Base-by-base conservation (phyloP, 805 yeast species). In the Cyberlindnera maritima region DNA sequence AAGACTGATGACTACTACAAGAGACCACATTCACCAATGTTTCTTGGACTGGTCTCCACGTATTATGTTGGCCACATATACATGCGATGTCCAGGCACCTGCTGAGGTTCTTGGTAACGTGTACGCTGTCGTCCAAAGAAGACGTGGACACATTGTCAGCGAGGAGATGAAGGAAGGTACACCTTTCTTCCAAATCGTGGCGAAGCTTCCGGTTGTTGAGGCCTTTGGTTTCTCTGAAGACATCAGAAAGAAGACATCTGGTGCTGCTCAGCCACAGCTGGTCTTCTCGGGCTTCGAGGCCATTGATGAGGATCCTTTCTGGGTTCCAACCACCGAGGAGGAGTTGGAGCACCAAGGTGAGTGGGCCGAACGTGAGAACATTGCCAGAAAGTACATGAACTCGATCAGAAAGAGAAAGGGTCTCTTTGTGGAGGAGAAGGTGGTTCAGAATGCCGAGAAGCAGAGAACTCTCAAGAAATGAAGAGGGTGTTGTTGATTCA, bases 111-210 rank as follows among this genome's bases (percentile, higher is more conserved):
- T 94, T 43, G 99, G 99, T 36, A 89, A 88, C 62, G 98, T 94
- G 0, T 94, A 94, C 62, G 94, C 90, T 0, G 98, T 92, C 17
- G 88, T 94, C 20, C 96, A 95, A 54, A 81, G 81, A 58, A 76
- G 97, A 59, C 83, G 87, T 34, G 99, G 99, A 25, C 70, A 78
- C 43, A 87, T 94, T 46, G 76, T 85, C 2, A 79, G 90, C 4
- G 99, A 94, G 66, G 99, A 94, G 63, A 82, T 94, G 88, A 91
- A 94, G 61, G 99, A 94, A 63, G 99, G 99, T 10, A 94, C 99
- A 0, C 97, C 98, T 18, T 90, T 92, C 58, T 94, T 94, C 73
- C 87, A 87, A 25, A 80, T 94, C 47, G 81, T 76, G 17, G 96
- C 98, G 0, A 71, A 80, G 44, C 73, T 94, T 20, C 99, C 99